Base-by-base conservation (phyloP, 805 yeast species). In the Alloascoidea hylecoeti region DNA sequence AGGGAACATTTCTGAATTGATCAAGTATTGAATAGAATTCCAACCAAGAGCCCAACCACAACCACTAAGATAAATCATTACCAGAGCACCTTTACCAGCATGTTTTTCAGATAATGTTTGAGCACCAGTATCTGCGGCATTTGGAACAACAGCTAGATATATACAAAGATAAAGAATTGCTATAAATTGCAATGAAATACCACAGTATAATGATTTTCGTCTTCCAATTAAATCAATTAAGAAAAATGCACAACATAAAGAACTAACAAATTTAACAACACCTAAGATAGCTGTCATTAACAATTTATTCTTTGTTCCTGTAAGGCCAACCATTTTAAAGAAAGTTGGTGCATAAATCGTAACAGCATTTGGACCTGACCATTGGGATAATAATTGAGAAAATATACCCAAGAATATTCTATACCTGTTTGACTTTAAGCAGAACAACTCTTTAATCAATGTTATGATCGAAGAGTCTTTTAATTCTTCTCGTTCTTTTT, bases 11-110 rank as follows among this genome's bases (percentile, higher is more conserved):
- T 72, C 78, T 3, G 77, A 61, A 41, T 70, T 70, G 45, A 72
- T 53, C 44, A 72, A 57, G 47, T 71, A 72, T 49, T 72, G 77
- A 36, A 70, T 57, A 0, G 72, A 57, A 52, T 72, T 72, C 65
- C 70, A 72, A 28, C 78, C 78, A 52, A 72, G 50, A 19, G 73
- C 66, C 78, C 78, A 72, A 28, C 75, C 76, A 16, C 62, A 57
- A 45, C 78, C 78, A 19, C 63, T 57, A 28, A 71, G 45, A 45
- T 57, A 71, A 17, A 72, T 46, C 36, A 70, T 62, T 1, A 74
- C 73, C 45, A 72, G 50, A 5, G 76, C 77, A 37, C 59, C 71
- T 37, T 56, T 50, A 23, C 69, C 58, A 2, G 73, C 73, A 3
- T 47, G 44, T 16, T 42, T 39, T 41, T 61, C 51, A 3, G 63